Conservation (phyloP, 2,329 filamentous ascomycete species). For the Cercospora zeina region DNA sequence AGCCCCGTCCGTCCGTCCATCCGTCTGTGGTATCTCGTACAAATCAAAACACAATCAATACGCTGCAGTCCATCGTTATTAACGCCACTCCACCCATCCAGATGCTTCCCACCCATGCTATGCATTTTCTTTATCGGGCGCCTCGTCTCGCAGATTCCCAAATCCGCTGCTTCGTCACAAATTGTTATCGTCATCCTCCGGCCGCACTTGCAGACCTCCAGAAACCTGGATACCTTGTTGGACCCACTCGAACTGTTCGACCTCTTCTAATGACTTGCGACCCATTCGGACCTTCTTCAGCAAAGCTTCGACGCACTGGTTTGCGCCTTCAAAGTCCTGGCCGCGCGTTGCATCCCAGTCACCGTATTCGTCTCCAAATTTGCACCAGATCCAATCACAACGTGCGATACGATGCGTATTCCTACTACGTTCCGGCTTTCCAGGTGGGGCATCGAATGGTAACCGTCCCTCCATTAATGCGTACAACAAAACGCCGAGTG, state of each 20-base stretch:
- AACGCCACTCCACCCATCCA: background rate
- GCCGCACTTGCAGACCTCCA: constrained; percentile 55
- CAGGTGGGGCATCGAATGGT: constrained; percentile 87
- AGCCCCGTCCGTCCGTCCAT: background rate
- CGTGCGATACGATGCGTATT: constrained; percentile 90
- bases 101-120: constrained; percentile 5
- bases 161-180: constrained; percentile 10
- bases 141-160: background rate
- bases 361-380: constrained; percentile 78
- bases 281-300: constrained; percentile 75
- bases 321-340: constrained; percentile 68
- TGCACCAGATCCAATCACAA: constrained; percentile 93
- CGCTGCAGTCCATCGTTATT: background rate
- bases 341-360: constrained; percentile 76
- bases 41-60: background rate
- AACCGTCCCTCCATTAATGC: constrained; percentile 89
- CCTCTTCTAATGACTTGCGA: constrained; percentile 72
- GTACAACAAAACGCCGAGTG: constrained; percentile 87
- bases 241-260: constrained; percentile 75
- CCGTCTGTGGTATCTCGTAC: constrained; percentile 6
- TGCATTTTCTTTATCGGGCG: constrained; percentile 1
- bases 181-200: constrained; percentile 47
- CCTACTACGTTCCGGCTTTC: constrained; percentile 69
- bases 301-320: constrained; percentile 78
- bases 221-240: constrained; percentile 69